Percentiles rank a stretch among this genome's conserved stretches.
phyloP scores from a whole-genome alignment of 2,329 filamentous ascomycete species.

The Periconia macrospinosa region DNA sequence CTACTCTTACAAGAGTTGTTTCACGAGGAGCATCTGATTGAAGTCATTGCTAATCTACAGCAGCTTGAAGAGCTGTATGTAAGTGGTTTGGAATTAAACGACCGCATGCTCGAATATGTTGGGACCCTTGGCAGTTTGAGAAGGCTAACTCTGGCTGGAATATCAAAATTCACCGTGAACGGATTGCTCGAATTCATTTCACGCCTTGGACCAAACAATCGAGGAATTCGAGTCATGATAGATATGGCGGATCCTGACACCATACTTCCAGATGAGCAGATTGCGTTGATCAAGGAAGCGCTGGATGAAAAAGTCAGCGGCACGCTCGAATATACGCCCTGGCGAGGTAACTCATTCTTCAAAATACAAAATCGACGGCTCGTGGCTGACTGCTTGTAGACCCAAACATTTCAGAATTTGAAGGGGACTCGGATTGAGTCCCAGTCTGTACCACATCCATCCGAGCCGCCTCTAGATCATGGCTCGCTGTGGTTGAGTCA shows the following conservation, averaged over 20 bases:
- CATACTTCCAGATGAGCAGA: slow-evolving; percentile 43
- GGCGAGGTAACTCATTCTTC: slow-evolving; percentile 43
- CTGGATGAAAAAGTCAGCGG: slow-evolving; percentile 46
- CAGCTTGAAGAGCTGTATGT: slow-evolving; percentile 61
- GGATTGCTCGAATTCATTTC: slow-evolving; percentile 53
- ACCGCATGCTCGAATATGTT: slow-evolving; percentile 51
- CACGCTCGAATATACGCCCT: slow-evolving; percentile 47
- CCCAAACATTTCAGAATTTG: slow-evolving; percentile 12
- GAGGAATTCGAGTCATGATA: slow-evolving; percentile 47
- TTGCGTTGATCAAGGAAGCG: slow-evolving; percentile 41
- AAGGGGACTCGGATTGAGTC: slow-evolving; percentile 13
- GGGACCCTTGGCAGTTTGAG: slow-evolving; percentile 54
- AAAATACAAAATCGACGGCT: not conserved
- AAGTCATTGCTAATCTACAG: slow-evolving; percentile 50
- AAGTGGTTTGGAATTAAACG: slow-evolving; percentile 56
- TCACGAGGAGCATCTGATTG: slow-evolving; percentile 51
- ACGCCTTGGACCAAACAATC: slow-evolving; percentile 45
- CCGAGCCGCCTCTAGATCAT: no score
- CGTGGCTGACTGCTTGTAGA: not conserved
- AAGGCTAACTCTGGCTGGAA: slow-evolving; percentile 56
- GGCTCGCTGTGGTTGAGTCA: no score
- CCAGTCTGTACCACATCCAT: no score
- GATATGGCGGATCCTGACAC: slow-evolving; percentile 50
- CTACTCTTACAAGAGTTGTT: slow-evolving; percentile 57
- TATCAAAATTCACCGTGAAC: slow-evolving; percentile 57